Evolutionary conservation across 257 asterid genomes (phyloP), one percentile per base, ranked within the genome.

Genomic region (Jaltomata sinuosa): DNA sequence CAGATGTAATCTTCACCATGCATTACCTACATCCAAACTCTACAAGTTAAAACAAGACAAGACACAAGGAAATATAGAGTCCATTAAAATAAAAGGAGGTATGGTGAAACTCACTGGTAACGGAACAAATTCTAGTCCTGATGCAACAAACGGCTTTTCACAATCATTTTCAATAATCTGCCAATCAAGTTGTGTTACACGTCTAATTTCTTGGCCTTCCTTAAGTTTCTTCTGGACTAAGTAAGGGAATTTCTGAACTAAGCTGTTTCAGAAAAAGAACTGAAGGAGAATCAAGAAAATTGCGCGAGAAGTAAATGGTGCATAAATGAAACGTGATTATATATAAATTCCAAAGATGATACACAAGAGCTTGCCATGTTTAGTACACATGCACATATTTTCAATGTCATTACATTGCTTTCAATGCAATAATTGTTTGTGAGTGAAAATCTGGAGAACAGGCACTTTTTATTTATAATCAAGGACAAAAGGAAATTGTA

Each of bases 181-280:
- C 98, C 97, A 97, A 85, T 97, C 99, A 87, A 94, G 92, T 54
- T 96, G 99, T 79, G 99, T 93, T 45, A 96, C 99, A 50, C 98
- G 96, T 84, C 99, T 93, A 76, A 96, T 72, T 91, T 94, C 99
- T 89, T 93, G 99, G 42, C 97, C 99, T 64, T 92, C 91, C 89
- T 93, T 94, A 38, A 90, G 91, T 83, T 90, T 94, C 89, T 92
- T 94, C 91, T 87, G 91, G 86, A 90, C 94, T 92, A 96, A 89
- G 91, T 94, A 96, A 22, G 97, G 98, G 87, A 96, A 96, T 88
- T 93, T 94, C 91, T 84, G 86, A 64, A 92, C 89, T 90, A 96
- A 87, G 94, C 98, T 96, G 95, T 89, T 85, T 83, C 89, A 88
- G 85, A 76, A 64, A 47, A 87, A 86, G 42, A 64, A 79, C 12